Evolutionary conservation across 305 asterid genomes (phyloP), one percentile per base, ranked within the genome.

Genomic region (Ilex paraguariensis): DNA sequence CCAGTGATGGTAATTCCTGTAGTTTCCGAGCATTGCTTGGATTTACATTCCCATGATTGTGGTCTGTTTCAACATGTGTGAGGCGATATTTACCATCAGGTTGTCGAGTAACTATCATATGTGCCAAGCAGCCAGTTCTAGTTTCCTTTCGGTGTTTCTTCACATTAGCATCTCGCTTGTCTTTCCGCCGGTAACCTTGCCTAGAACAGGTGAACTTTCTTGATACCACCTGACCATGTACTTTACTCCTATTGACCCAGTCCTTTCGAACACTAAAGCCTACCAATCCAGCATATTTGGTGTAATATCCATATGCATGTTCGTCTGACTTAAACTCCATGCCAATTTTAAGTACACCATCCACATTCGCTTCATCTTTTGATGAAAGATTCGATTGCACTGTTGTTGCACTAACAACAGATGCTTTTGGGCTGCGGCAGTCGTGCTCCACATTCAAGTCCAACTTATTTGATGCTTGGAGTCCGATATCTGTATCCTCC

Each of bases 171-270:
- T 83, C 87, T 55, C 90, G 73, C 71, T 81, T 83, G 72, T 81
- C 87, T 66, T 72, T 78, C 72, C 79, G 78, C 7, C 90, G 78
- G 59, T 81, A 82, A 56, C 90, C 90, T 63, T 83, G 82, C 68
- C 90, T 76, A 39, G 81, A 83, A 62, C 90, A 83, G 50, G 87
- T 81, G 68, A 83, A 83, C 70, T 83, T 83, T 70, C 85, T 78
- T 53, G 87, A 84, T 82, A 81, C 77, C 72, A 81, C 87, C 63
- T 84, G 80, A 40, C 87, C 90, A 65, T 81, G 90, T 46, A 84
- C 83, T 76, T 83, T 84, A 74, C 90, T 84, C 79, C 80, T 74
- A 64, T 84, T 84, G 66, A 84, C 83, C 90, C 90, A 84, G 56
- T 84, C 90, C 73, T 84, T 84, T 65, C 90, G 65, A 13, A 84